Percentiles rank a stretch among this genome's conserved stretches.
Evolutionary conservation across 2,329 filamentous ascomycete species (phyloP).

Genomic region (Neurospora crassa): DNA sequence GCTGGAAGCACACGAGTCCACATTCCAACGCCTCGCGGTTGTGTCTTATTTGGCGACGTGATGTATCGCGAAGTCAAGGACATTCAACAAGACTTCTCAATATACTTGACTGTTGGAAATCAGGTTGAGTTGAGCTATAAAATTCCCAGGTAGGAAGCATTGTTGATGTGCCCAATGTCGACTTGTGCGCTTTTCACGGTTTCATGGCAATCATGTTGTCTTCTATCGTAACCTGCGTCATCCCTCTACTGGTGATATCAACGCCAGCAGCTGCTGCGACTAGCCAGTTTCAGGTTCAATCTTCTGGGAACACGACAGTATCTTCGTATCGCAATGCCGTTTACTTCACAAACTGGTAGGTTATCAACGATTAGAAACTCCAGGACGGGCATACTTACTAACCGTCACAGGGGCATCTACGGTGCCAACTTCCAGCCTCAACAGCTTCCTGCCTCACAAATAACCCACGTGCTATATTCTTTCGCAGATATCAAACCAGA

Average conservation of each 20-base stretch:
- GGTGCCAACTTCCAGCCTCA: conserved; percentile 49
- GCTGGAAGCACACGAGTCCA: background rate
- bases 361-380: background rate
- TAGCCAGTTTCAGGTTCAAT: background rate
- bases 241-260: background rate
- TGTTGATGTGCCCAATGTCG: background rate
- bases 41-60: background rate
- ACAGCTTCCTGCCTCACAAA: conserved; percentile 54
- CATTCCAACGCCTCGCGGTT: background rate
- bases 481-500: conserved; percentile 37
- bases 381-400: background rate
- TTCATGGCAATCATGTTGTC: background rate
- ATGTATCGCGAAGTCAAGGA: background rate
- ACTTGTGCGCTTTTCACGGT: background rate
- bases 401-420: conserved; percentile 27
- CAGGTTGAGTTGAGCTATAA: background rate
- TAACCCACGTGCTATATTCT: conserved; percentile 65
- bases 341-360: conserved; percentile 48
- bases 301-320: conserved; percentile 1
- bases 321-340: conserved; percentile 30
- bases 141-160: background rate
- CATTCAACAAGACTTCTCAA: background rate
- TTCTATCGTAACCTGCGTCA: background rate
- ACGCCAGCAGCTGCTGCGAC: background rate
- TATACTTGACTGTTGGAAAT: background rate